Evolutionary conservation across 139 green algal genomes (phyloP).

Genomic region (Chlorella sorokiniana): DNA sequence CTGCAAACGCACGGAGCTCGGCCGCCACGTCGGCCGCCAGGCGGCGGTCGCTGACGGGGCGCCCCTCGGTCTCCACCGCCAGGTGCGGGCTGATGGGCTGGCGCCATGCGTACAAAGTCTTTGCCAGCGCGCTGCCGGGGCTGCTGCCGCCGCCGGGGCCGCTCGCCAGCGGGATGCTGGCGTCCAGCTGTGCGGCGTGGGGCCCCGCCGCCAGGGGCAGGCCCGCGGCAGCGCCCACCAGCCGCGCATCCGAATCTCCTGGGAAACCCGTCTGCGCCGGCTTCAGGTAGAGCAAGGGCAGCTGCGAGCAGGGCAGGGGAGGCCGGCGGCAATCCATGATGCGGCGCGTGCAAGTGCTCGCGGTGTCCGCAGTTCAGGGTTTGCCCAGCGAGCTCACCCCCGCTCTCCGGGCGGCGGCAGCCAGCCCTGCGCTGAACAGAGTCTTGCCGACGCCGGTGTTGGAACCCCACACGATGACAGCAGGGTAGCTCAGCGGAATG

Average conservation of each 20-base stretch:
- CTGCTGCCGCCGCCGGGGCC: not conserved
- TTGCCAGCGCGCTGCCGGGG: constrained; percentile 1
- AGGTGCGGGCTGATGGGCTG: constrained; percentile 83
- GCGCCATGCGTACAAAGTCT: constrained; percentile 71
- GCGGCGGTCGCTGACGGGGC: constrained; percentile 54
- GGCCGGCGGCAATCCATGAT: not conserved
- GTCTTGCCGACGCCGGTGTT: constrained; percentile 98
- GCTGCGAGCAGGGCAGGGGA: constrained; percentile 48
- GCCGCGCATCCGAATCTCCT: constrained; percentile 72
- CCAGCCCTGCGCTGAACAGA: constrained; percentile 81
- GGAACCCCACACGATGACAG: constrained; percentile 85
- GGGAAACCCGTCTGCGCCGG: constrained; percentile 97
- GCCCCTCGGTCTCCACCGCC: constrained; percentile 67
- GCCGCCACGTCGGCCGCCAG: constrained; percentile 38
- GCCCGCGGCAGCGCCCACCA: constrained; percentile 56
- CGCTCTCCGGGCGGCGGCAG: constrained; percentile 41
- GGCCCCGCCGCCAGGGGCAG: not conserved
- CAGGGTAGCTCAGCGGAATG: constrained; percentile 7
- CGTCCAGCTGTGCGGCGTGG: constrained; percentile 16
- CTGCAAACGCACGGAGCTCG: constrained; percentile 49
- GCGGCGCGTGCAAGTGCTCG: not conserved
- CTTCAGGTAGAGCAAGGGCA: constrained; percentile 87
- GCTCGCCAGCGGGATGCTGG: not conserved
- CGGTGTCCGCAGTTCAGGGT: too few species aligned
- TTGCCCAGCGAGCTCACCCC: constrained; percentile 9